phyloP scores from a whole-genome alignment of 108 stramenopile genomes.

The Stephanodiscus triporus region DNA sequence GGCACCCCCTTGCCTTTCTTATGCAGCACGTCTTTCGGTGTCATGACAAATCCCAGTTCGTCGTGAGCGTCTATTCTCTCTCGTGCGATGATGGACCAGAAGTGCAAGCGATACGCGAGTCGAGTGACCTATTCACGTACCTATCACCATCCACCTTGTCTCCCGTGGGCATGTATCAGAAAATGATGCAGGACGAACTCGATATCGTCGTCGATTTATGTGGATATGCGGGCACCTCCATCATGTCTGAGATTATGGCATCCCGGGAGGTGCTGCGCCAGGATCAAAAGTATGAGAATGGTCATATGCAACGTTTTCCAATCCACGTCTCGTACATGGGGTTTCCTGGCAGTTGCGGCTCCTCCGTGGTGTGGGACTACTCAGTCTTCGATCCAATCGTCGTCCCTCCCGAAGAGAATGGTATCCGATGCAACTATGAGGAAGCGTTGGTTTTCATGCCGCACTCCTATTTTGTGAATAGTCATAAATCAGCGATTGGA shows the following conservation, averaged over 20 bases:
- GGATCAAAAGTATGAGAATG: too few species aligned
- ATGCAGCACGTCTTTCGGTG: constrained; percentile 87
- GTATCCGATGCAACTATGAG: constrained; percentile 62
- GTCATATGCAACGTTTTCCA: constrained; percentile 32
- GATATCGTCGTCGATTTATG: constrained; percentile 88
- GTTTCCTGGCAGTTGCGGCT: constrained; percentile 80
- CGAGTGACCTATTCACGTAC: constrained; percentile 62
- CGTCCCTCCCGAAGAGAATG: constrained; percentile 39
- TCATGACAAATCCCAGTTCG: constrained; percentile 73
- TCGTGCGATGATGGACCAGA: constrained; percentile 52
- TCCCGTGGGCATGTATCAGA: constrained; percentile 57
- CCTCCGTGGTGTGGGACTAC: constrained; percentile 71
- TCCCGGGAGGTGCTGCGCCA: constrained; percentile 39
- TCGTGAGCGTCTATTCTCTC: constrained; percentile 74
- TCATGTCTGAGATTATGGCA: constrained; percentile 62
- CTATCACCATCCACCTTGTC: constrained; percentile 42
- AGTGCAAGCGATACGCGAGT: constrained; percentile 64
- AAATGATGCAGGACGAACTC: constrained; percentile 61
- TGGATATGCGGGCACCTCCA: constrained; percentile 82
- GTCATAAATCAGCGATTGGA: constrained; percentile 67
- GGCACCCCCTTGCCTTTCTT: constrained; percentile 85
- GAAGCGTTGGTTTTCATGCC: constrained; percentile 81
- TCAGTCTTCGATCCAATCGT: constrained; percentile 71
- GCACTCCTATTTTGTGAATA: constrained; percentile 88
- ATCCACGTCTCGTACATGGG: constrained; percentile 78